Conservation (phyloP, 371 early-diverging fungal genomes). For the Mucor plumbeus region DNA sequence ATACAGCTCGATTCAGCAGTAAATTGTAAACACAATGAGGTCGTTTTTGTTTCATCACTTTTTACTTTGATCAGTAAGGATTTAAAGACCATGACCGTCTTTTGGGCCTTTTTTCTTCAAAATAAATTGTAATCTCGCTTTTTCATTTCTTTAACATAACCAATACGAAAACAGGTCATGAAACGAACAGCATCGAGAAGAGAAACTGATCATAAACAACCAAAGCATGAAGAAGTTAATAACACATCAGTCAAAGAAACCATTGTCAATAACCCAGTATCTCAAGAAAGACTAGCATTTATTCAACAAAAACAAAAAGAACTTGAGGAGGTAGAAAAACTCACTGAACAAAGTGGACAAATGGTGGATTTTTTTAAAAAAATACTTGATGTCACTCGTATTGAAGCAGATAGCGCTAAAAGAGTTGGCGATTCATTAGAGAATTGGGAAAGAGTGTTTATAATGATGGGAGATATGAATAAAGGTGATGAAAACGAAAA, state of each 20-base stretch:
- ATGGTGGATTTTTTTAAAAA: neutral
- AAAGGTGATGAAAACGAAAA: conserved; percentile 1
- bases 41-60: no score
- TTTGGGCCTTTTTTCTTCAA: no score
- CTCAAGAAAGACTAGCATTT: conserved; percentile 9
- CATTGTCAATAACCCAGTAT: neutral
- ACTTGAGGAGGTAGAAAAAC: neutral
- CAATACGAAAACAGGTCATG: neutral
- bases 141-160: no score
- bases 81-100: no score
- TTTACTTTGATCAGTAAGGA: no score
- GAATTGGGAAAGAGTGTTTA: conserved; percentile 26
- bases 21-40: no score
- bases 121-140: no score
- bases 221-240: neutral
- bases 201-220: neutral
- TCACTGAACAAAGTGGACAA: neutral
- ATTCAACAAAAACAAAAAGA: neutral
- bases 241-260: neutral
- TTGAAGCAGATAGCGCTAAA: conserved; percentile 1
- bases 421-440: conserved; percentile 11
- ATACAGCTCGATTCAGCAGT: no score
- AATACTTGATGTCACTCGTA: neutral
- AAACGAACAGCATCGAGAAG: neutral
- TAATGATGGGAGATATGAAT: conserved; percentile 19